These are phyloP conservation scores for Pythium rishiriense DNA, from an alignment of 352 stramenopile species.

Conservation along the genomic window DNA sequence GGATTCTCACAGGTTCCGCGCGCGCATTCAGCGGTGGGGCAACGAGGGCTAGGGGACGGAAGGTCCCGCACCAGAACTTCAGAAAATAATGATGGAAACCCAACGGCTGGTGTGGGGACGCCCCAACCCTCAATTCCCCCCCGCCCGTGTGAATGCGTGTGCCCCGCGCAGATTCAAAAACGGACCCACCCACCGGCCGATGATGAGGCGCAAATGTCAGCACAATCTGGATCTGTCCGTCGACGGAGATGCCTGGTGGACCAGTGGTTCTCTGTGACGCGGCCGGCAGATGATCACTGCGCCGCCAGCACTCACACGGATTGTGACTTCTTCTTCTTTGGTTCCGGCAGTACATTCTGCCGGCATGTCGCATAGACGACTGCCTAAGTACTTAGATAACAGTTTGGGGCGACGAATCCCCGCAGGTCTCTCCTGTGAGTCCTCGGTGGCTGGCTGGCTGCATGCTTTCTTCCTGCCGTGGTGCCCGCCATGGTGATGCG, in stretches of 20 bases:
- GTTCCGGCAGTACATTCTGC: background rate
- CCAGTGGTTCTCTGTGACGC: constrained; percentile 20
- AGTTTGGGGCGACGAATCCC: no score
- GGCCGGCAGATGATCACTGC: constrained; percentile 1
- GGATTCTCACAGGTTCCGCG: constrained; percentile 18
- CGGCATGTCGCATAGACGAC: background rate
- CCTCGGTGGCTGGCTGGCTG: no score
- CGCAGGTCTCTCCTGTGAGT: no score
- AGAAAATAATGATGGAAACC: constrained; percentile 12
- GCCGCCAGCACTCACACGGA: background rate
- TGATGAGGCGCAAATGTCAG: background rate
- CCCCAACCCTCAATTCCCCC: no score
- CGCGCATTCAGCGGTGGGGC: constrained; percentile 19
- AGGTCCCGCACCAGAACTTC: constrained; percentile 25
- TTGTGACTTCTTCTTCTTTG: no score
- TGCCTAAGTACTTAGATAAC: no score
- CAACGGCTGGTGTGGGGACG: background rate
- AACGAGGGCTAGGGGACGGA: constrained; percentile 5
- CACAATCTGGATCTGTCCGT: background rate
- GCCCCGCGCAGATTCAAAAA: background rate
- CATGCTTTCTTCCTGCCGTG: no score
- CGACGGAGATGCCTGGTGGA: background rate
- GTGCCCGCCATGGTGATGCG: no score
- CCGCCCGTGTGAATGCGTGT: constrained; percentile 4
- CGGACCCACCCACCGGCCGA: no score